Conservation (phyloP, 1,139 yeast genomes). For the Zygosaccharomyces sapae region DNA sequence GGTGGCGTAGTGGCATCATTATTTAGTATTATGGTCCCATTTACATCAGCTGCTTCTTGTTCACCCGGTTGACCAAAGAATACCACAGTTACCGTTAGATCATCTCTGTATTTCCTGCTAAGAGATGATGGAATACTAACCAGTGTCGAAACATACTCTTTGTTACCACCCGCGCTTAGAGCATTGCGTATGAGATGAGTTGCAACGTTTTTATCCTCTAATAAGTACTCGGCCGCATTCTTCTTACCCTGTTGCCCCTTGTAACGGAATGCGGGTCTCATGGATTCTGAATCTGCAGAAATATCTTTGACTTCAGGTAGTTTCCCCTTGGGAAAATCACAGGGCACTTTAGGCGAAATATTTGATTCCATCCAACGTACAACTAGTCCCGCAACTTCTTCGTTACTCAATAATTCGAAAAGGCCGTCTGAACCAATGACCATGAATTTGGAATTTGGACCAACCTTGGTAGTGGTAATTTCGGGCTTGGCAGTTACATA, state of each 20-base stretch:
- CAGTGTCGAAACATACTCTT: slow-evolving; percentile 81
- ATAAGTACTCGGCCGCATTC: slow-evolving; percentile 44
- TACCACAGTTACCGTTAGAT: slow-evolving; percentile 90
- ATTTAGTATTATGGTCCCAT: slow-evolving; percentile 52
- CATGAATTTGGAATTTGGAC: slow-evolving; percentile 76
- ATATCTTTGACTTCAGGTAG: slow-evolving; percentile 62
- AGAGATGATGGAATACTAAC: slow-evolving; percentile 92
- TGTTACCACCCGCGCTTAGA: slow-evolving; percentile 81
- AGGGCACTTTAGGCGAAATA: slow-evolving; percentile 41
- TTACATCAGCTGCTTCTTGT: slow-evolving; percentile 41
- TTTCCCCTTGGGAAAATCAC: slow-evolving; percentile 41
- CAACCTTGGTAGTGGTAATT: slow-evolving; percentile 73
- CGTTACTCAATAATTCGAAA: slow-evolving; percentile 86
- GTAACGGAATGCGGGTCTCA: slow-evolving; percentile 56
- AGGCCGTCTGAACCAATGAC: slow-evolving; percentile 97
- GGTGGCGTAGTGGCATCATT: slow-evolving; percentile 50
- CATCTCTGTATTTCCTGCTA: slow-evolving; percentile 90
- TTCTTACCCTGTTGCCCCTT: slow-evolving; percentile 37
- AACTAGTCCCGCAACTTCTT: slow-evolving; percentile 87
- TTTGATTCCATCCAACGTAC: slow-evolving; percentile 92
- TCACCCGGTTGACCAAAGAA: slow-evolving; percentile 67
- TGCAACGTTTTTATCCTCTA: slow-evolving; percentile 82
- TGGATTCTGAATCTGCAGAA: slow-evolving; percentile 53
- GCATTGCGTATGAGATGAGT: slow-evolving; percentile 95
- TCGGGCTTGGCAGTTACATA: slow-evolving; percentile 97